phyloP scores from a whole-genome alignment of 2,329 filamentous ascomycete species.

The Scopulariopsis brevicaulis region DNA sequence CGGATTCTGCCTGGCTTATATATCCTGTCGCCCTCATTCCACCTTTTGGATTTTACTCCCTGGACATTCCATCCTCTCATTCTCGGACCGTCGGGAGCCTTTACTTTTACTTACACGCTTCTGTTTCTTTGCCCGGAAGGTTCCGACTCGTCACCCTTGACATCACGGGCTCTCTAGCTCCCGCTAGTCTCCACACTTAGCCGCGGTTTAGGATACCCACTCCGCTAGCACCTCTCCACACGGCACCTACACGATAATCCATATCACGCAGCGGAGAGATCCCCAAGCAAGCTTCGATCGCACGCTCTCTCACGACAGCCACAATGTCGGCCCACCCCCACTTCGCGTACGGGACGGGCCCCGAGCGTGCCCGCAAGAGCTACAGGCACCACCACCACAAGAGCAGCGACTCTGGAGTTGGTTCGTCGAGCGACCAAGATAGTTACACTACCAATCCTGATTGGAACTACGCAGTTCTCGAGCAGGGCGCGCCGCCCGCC shows the following conservation, averaged over 20 bases:
- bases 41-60: not conserved
- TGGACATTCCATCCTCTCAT: not conserved
- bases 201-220: not conserved
- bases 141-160: not conserved
- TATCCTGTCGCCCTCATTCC: not conserved
- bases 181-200: not conserved
- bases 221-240: not conserved
- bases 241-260: not conserved
- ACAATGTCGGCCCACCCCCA: not conserved
- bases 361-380: not conserved
- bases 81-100: not conserved
- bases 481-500: slow-evolving; percentile 2
- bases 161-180: not conserved
- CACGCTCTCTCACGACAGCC: not conserved
- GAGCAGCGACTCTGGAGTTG: slow-evolving; percentile 11
- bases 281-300: not conserved
- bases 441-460: slow-evolving; percentile 10
- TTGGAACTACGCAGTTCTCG: slow-evolving; percentile 8
- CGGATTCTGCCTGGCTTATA: not conserved
- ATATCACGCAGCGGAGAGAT: not conserved
- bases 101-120: not conserved
- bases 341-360: not conserved
- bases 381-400: slow-evolving; percentile 8
- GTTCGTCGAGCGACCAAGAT: slow-evolving; percentile 10
- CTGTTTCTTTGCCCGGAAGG: not conserved